phyloP scores from a whole-genome alignment of 164 flowering plant species.

The Piper betle region DNA sequence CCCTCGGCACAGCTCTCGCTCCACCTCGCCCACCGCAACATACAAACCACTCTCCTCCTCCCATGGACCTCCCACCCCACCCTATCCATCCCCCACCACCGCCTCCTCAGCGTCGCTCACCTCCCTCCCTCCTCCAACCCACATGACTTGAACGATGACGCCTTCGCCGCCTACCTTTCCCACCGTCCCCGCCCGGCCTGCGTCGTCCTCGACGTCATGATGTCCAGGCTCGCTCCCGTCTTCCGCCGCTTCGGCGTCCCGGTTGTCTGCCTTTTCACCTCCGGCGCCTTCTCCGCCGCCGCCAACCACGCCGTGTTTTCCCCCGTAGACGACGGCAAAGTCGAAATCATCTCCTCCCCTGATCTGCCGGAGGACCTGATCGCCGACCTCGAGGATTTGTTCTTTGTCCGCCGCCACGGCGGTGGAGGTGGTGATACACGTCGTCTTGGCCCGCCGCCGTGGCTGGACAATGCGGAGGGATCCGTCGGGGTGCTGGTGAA shows the following conservation, averaged over 20 bases:
- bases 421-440: no score
- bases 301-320: constrained; percentile 24
- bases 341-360: constrained; percentile 18
- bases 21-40: constrained; percentile 20
- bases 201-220: constrained; percentile 35
- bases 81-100: constrained; percentile 21
- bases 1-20: constrained; percentile 48
- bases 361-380: constrained; percentile 37
- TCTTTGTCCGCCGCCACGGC: no score
- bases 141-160: constrained; percentile 2
- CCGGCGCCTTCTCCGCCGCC: constrained; percentile 43
- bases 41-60: constrained; percentile 26
- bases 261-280: constrained; percentile 33
- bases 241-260: constrained; percentile 25
- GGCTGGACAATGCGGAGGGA: constrained; percentile 31
- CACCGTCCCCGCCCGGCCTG: constrained; percentile 17
- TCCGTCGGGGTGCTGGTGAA: constrained; percentile 36
- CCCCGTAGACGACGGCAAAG: constrained; percentile 1
- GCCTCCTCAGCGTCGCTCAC: constrained; percentile 15
- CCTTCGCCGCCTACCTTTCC: constrained; percentile 16
- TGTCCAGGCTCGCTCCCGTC: constrained; percentile 26
- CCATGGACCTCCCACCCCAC: constrained; percentile 29
- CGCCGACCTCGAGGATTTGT: constrained; percentile 19
- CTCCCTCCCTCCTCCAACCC: constrained; percentile 10
- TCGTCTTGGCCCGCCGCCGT: constrained; percentile 16